Evolutionary conservation across 2,329 filamentous ascomycete species (phyloP), one percentile per base, ranked within the genome.

Genomic region (Mycosphaerella arachidis): DNA sequence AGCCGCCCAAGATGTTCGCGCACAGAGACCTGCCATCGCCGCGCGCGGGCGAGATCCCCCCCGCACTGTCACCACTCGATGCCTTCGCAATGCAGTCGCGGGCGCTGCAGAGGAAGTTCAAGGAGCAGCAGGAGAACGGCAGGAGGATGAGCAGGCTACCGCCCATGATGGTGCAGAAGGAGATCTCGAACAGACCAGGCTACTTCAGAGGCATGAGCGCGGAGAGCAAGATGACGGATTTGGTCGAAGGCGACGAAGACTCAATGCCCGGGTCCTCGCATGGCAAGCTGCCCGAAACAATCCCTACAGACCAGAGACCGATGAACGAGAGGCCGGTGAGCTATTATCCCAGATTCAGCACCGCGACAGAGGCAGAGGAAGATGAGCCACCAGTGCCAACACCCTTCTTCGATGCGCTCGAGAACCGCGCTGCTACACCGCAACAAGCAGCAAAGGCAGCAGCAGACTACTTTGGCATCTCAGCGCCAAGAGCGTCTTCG

Each of bases 11-110:
- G 35, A 57, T 66, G 29, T 63, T 63, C 45, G 69, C 69, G 59
- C 60, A 69, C 48, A 67, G 71, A 63, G 72, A 75, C 68, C 73
- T 81, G 27, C 78, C 79, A 51, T 80, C 79, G 60, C 79, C 79
- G 45, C 77, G 78, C 58, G 72, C 76, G n/a, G 79, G 79, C 73
- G 75, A 86, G 68, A 84, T 89, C 1, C 93, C 94, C 20, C 94
- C 94, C 5, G 90, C 94, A 55, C 82, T 97, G 58, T 97, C 94
- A 7, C 94, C 94, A 10, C 84, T 99, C 65, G 94, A 99, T 81
- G 93, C 93, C 52, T 95, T 99, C 73, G 93, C 93, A 24, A 83
- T 93, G 63, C 93, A 97, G 72, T 95, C 92, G 68, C 88, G 93
- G 59, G 79, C 95, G 68, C 83, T 99, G 55, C 92, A 92, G 43